Evolutionary conservation across 108 stramenopile genomes (phyloP).

Genomic region (Skeletonema potamos): DNA sequence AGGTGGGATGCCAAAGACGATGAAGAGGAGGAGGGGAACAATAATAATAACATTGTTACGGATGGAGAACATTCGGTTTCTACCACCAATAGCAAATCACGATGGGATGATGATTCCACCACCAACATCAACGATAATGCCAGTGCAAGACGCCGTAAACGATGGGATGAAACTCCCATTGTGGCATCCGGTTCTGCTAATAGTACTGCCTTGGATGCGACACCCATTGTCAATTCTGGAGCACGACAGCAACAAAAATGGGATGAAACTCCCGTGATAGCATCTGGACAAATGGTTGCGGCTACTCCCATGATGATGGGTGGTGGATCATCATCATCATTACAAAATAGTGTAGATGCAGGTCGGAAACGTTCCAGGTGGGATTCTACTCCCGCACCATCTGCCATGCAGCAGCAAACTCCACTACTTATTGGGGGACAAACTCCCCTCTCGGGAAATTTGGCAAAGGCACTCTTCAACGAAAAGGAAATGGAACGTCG

Average conservation of each 20-base stretch:
- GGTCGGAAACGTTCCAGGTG: slow-evolving; percentile 61
- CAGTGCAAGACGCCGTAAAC: slow-evolving; percentile 65
- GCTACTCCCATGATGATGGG: slow-evolving; percentile 41
- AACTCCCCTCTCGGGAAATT: slow-evolving; percentile 55
- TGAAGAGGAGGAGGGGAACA: slow-evolving; percentile 11
- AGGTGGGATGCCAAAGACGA: slow-evolving; percentile 74
- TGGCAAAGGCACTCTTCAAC: slow-evolving; percentile 80
- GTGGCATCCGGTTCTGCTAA: slow-evolving; percentile 33
- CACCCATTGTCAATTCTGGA: slow-evolving; percentile 42
- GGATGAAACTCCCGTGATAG: slow-evolving; percentile 82
- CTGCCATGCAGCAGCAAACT: slow-evolving; percentile 39
- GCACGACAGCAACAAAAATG: slow-evolving; percentile 48
- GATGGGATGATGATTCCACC: slow-evolving; percentile 72
- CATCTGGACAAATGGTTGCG: slow-evolving; percentile 28
- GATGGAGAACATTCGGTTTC: slow-evolving; percentile 56
- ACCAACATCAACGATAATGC: not conserved
- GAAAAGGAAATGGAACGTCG: slow-evolving; percentile 96
- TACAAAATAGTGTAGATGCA: slow-evolving; percentile 20
- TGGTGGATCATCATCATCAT: slow-evolving; percentile 28
- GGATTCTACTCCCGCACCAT: slow-evolving; percentile 78
- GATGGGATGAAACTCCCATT: slow-evolving; percentile 93
- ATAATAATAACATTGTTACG: slow-evolving; percentile 51
- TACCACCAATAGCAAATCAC: slow-evolving; percentile 33
- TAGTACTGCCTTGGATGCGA: slow-evolving; percentile 58
- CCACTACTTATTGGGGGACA: slow-evolving; percentile 44